These are phyloP conservation scores for Epichloe typhina DNA, from an alignment of 2,329 filamentous ascomycete species.

Conservation along the genomic window DNA sequence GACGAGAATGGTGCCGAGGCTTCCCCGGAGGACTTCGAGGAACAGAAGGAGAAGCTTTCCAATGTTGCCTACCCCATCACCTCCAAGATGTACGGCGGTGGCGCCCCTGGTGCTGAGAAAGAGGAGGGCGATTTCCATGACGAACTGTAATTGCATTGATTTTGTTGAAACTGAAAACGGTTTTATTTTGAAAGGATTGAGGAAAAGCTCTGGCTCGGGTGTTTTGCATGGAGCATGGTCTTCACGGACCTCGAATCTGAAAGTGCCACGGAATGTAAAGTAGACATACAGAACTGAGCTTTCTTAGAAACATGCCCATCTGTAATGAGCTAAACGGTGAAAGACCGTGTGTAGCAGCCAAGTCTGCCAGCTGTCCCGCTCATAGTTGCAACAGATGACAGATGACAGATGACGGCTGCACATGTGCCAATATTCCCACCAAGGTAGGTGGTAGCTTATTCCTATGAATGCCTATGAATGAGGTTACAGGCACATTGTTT, in stretches of 20 bases:
- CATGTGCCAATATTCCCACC: too few relatives aligned
- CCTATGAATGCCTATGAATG: too few relatives aligned
- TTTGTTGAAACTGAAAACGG: constrained; percentile 1
- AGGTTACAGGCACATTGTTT: too few relatives aligned
- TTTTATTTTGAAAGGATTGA: constrained; percentile 4
- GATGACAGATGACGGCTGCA: too few relatives aligned
- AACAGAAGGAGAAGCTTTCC: constrained; percentile 99
- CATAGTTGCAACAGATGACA: too few relatives aligned
- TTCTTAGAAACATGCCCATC: neutral
- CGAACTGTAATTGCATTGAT: constrained; percentile 54
- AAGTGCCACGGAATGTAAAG: constrained; percentile 16
- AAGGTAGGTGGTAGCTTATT: too few relatives aligned
- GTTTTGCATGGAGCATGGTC: constrained; percentile 14
- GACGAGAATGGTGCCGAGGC: constrained; percentile 86
- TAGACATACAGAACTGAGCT: constrained; percentile 13
- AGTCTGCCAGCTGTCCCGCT: too few relatives aligned
- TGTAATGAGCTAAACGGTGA: neutral
- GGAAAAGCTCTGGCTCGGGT: constrained; percentile 9
- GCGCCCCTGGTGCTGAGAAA: constrained; percentile 41
- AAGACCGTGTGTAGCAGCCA: neutral
- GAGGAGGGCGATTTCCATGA: constrained; percentile 66
- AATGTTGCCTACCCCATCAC: constrained; percentile 97
- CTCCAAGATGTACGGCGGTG: constrained; percentile 80
- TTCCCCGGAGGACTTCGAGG: constrained; percentile 87
- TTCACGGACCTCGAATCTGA: constrained; percentile 8